Base-by-base conservation (phyloP, 2,329 filamentous ascomycete species). In the Penicillium sp. region DNA sequence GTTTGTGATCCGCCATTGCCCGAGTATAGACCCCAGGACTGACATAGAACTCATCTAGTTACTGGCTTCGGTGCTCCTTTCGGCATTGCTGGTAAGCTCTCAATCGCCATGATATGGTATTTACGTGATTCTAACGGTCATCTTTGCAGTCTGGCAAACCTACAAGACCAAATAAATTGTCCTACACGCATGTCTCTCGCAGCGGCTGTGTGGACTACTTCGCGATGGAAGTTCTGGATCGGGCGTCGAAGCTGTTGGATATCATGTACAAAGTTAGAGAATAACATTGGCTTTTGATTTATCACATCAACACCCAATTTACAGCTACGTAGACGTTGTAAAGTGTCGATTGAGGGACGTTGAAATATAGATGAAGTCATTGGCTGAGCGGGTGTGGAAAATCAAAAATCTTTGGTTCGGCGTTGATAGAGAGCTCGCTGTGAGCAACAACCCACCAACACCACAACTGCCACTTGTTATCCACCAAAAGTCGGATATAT, bases 61-160 rank as follows among this genome's bases (percentile, higher is more conserved):
- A 73, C 75, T 61, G 83, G 82, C 63, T 86, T 86, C 73, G 70
- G 72, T 57, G 63, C 78, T 58, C 83, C 83, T 48, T 85, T 86
- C 73, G 79, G 72, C 69, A 79, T 86, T 74, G 83, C 83, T 67
- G 80, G 84, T 86, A 79, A 77, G 81, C 63, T 60, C 43, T 31
- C 52, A 41, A 48, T 48, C 18, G 39, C 20, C 28, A 8, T 24
- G 14, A 7, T 13, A 10, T 22, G 13, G 24, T 10, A 22, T 30
- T 6, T 43, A 18, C 16, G 4, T 31, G 31, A 61, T 67, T 55
- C 71, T 67, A 64, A 64, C 42, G 13, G 11, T 3, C 31, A 30
- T 47, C 41, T 36, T 65, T 53, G 2, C 69, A 86, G 84, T 84
- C 69, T 87, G 83, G 83, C 84, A 87, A 76, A 83, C 79, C 57